These are phyloP conservation scores for Gigaspora rosea DNA, from an alignment of 192 early-diverging fungal species.

Conservation along the genomic window DNA sequence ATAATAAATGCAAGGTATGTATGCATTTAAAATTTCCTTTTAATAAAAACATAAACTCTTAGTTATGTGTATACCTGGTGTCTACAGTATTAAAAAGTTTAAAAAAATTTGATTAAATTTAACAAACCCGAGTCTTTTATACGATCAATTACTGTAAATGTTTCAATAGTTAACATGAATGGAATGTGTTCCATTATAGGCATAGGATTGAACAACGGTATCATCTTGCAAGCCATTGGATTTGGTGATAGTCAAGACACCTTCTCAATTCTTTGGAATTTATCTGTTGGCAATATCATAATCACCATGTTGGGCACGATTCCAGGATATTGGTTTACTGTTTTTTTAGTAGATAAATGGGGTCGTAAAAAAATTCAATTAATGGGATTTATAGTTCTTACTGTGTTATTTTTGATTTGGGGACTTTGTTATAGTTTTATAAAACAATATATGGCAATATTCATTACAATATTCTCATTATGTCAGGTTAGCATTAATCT, in stretches of 20 bases:
- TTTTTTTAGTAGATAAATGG: conserved; percentile 82
- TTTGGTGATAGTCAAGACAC: conserved; percentile 41
- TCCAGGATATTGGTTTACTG: conserved; percentile 95
- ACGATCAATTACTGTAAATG: too few relatives aligned
- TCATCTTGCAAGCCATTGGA: conserved; percentile 74
- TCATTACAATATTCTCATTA: conserved; percentile 20
- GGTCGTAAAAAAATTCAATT: conserved; percentile 95
- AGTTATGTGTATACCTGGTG: too few relatives aligned
- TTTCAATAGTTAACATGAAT: too few relatives aligned
- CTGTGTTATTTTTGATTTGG: conserved; percentile 71
- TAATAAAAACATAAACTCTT: too few relatives aligned
- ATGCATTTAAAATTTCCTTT: too few relatives aligned
- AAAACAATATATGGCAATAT: conserved; percentile 54
- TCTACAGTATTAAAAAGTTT: too few relatives aligned
- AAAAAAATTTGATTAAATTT: too few relatives aligned
- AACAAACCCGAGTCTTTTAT: too few relatives aligned
- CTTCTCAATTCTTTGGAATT: conserved; percentile 52
- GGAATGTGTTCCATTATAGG: too few relatives aligned
- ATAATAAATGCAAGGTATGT: too few relatives aligned
- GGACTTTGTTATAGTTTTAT: conserved; percentile 69
- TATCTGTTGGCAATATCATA: conserved; percentile 87
- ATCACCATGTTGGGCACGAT: conserved; percentile 83
- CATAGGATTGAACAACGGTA: conserved; percentile 60
- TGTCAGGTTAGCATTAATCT: neutral
- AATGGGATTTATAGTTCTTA: conserved; percentile 76